A percentile compares a stretch with the other conserved stretches of the same genome.
These are phyloP conservation scores for Sarocladium brachiariae DNA, from an alignment of 2,329 filamentous ascomycete species.

Conservation along the genomic window DNA sequence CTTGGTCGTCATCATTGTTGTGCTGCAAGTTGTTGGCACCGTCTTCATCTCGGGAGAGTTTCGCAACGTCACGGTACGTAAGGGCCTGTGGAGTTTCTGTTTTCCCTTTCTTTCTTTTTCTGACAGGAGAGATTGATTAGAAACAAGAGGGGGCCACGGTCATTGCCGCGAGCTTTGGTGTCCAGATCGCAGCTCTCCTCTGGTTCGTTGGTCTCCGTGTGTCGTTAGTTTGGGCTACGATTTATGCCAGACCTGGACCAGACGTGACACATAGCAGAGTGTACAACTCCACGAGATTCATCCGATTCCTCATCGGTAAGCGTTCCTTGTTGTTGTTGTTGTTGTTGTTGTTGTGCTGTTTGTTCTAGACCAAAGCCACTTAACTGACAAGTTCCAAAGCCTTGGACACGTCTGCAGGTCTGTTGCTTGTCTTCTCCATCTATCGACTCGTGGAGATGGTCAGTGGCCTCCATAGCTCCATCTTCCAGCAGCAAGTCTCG, in stretches of 20 bases:
- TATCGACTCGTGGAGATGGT: conserved; percentile 34
- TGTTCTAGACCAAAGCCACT: too few relatives aligned
- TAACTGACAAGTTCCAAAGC: too few relatives aligned
- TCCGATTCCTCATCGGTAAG: conserved; percentile 38
- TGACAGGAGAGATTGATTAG: conserved; percentile 15
- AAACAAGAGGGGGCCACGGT: conserved; percentile 28
- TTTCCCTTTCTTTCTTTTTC: too few relatives aligned
- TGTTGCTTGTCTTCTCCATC: conserved; percentile 35
- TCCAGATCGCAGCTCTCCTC: conserved; percentile 35
- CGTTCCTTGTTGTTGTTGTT: neutral
- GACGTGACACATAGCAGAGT: conserved; percentile 32
- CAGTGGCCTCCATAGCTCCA: conserved; percentile 24
- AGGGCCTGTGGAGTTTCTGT: too few relatives aligned
- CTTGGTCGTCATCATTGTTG: conserved; percentile 26
- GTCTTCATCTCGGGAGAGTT: conserved; percentile 26
- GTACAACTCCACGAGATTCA: conserved; percentile 37
- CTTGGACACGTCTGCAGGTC: conserved; percentile 26
- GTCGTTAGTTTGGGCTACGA: conserved; percentile 33
- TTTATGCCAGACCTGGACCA: conserved; percentile 28
- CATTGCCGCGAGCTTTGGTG: conserved; percentile 35
- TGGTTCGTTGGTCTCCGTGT: conserved; percentile 31
- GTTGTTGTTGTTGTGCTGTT: too few relatives aligned
- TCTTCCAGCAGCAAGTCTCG: conserved; percentile 31
- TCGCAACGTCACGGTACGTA: conserved; percentile 3
- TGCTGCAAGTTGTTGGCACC: conserved; percentile 34